A percentile compares a stretch with the other conserved stretches of the same genome.
Evolutionary conservation across 2,329 filamentous ascomycete genomes (phyloP).

Genomic region (Periconia sp.): DNA sequence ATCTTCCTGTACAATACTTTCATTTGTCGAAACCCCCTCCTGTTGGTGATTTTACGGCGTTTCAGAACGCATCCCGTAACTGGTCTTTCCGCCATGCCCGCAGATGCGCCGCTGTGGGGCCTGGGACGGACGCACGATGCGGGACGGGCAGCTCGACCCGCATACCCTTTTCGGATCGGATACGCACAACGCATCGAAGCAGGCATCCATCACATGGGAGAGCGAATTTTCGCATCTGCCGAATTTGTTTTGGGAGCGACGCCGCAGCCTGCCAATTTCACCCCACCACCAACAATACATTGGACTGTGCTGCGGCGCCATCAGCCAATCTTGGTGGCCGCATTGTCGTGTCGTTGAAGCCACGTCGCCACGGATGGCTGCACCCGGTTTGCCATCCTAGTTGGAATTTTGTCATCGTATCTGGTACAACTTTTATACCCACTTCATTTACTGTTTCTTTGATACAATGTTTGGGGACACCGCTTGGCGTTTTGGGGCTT

Average conservation of each 20-base stretch:
- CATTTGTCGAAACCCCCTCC: slow-evolving; percentile 14
- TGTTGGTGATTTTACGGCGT: slow-evolving; percentile 17
- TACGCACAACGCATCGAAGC: slow-evolving; percentile 2
- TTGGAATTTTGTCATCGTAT: not conserved
- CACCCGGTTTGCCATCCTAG: no score
- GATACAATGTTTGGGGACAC: not conserved
- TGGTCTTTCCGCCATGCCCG: not conserved
- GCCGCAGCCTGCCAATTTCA: no score
- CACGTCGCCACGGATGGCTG: no score
- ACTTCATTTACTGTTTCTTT: slow-evolving; percentile 18
- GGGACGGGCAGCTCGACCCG: slow-evolving; percentile 17
- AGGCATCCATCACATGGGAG: not conserved
- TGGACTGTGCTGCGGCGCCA: no score
- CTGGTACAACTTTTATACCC: slow-evolving; percentile 24
- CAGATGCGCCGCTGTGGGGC: slow-evolving; percentile 1
- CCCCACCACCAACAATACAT: no score
- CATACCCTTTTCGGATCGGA: slow-evolving; percentile 14
- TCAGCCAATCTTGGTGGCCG: no score
- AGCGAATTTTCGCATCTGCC: slow-evolving; percentile 7
- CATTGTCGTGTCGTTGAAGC: no score
- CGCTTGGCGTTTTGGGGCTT: not conserved
- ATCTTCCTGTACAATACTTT: slow-evolving; percentile 26
- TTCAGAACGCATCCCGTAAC: slow-evolving; percentile 5
- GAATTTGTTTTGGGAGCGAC: slow-evolving; percentile 6
- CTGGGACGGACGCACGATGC: slow-evolving; percentile 7